Evolutionary conservation across 192 early-diverging fungal species (phyloP).

Genomic region (Phlyctochytrium arcticum): DNA sequence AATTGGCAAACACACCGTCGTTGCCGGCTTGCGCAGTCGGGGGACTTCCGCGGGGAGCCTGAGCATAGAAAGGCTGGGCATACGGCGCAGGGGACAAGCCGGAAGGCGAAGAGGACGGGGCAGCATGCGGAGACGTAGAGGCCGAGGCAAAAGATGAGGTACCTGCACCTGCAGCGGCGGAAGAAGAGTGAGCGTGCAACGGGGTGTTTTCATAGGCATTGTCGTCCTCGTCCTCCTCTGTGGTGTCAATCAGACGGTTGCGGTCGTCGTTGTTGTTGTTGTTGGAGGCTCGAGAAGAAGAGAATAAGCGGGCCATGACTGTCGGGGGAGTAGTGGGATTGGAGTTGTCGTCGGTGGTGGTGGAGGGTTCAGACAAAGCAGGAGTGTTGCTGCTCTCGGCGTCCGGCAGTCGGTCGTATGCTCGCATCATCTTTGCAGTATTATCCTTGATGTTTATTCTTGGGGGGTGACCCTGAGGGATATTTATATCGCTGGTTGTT

Average conservation of each 20-base stretch:
- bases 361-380: too few species aligned
- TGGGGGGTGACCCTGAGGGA: too few species aligned
- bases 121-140: not conserved
- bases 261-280: not conserved
- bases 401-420: not conserved
- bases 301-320: too few species aligned
- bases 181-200: not conserved
- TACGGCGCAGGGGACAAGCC: too few species aligned
- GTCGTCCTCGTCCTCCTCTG: not conserved
- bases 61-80: too few species aligned
- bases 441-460: too few species aligned
- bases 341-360: too few species aligned
- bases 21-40: constrained; percentile 2
- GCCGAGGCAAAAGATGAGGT: not conserved
- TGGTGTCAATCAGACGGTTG: not conserved
- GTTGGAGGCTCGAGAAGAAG: too few species aligned
- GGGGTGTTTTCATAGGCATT: not conserved
- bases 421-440: not conserved
- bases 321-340: too few species aligned
- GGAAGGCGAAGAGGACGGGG: not conserved
- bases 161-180: not conserved
- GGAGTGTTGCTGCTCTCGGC: too few species aligned
- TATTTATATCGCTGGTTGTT: too few species aligned
- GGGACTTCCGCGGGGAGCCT: not conserved
- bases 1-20: constrained; percentile 52